Conservation (phyloP, 495 filamentous ascomycete genomes). For the Penicillium cosmopolitanum region DNA sequence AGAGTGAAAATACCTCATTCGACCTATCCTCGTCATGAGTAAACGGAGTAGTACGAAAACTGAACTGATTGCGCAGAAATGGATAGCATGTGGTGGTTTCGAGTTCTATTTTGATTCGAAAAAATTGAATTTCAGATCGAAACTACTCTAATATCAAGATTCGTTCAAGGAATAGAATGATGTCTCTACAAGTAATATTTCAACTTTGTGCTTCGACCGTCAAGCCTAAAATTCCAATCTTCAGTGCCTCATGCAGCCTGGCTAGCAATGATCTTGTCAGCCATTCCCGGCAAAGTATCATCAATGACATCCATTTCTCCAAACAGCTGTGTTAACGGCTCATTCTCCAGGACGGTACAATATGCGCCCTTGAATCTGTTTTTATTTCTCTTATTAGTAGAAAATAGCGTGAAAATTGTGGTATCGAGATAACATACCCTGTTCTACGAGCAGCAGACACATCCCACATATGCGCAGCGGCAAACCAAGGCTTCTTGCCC, state of each 20-base stretch:
- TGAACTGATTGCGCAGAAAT: no score
- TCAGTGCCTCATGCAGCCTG: constrained; percentile 14
- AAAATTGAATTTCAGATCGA: no score
- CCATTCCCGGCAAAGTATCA: constrained; percentile 42
- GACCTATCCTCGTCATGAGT: no score
- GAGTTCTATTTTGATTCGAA: no score
- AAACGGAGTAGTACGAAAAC: no score
- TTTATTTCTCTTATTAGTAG: neutral
- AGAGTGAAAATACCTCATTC: no score
- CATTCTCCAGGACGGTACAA: constrained; percentile 38
- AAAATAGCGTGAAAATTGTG: neutral
- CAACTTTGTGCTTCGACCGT: neutral
- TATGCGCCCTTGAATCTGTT: constrained; percentile 43
- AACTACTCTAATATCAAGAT: neutral
- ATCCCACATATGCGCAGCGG: constrained; percentile 45
- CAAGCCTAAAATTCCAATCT: no score
- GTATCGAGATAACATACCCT: constrained; percentile 25
- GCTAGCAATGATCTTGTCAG: constrained; percentile 39
- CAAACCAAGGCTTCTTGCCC: constrained; percentile 37
- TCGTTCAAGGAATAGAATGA: neutral
- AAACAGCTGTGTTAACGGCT: constrained; percentile 39
- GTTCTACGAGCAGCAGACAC: constrained; percentile 36
- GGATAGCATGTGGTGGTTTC: no score
- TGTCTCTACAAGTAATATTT: neutral
- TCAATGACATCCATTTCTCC: constrained; percentile 45